These are phyloP conservation scores for Alternaria solani DNA, from an alignment of 2,329 filamentous ascomycete genomes.

Conservation along the genomic window DNA sequence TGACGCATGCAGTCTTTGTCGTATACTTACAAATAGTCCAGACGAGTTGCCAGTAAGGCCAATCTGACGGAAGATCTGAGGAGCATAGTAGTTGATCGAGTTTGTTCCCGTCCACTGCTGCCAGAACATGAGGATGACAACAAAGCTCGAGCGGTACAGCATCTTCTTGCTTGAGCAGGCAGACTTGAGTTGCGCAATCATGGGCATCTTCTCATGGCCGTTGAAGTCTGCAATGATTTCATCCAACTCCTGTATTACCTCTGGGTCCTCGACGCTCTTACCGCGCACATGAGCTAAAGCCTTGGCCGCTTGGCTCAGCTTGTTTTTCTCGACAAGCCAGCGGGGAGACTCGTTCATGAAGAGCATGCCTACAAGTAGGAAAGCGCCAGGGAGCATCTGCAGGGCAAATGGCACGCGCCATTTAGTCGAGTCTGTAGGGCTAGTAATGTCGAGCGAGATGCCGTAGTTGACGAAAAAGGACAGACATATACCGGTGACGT, in stretches of 20 bases:
- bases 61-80: slow-evolving; percentile 56
- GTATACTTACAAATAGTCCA: slow-evolving; percentile 53
- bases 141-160: slow-evolving; percentile 54
- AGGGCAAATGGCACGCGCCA: slow-evolving; percentile 63
- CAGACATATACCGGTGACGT: slow-evolving; percentile 58
- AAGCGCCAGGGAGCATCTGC: slow-evolving; percentile 60
- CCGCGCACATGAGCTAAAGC: slow-evolving; percentile 52
- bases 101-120: slow-evolving; percentile 49
- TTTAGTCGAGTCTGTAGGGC: slow-evolving; percentile 54
- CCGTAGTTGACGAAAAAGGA: slow-evolving; percentile 64
- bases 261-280: slow-evolving; percentile 45
- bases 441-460: slow-evolving; percentile 55
- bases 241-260: slow-evolving; percentile 52
- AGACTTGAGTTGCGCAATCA: slow-evolving; percentile 50
- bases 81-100: slow-evolving; percentile 55
- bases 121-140: slow-evolving; percentile 56
- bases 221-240: slow-evolving; percentile 55
- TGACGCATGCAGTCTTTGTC: neutral
- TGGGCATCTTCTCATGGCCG: slow-evolving; percentile 53
- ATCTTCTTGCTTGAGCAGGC: slow-evolving; percentile 50
- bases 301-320: slow-evolving; percentile 54
- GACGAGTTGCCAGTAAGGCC: slow-evolving; percentile 51
- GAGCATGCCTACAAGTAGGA: slow-evolving; percentile 60
- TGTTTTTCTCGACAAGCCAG: slow-evolving; percentile 63
- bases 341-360: slow-evolving; percentile 63